These are phyloP conservation scores for Rickenella mellea DNA, from an alignment of 768 basidiomycete genomes.

Conservation along the genomic window DNA sequence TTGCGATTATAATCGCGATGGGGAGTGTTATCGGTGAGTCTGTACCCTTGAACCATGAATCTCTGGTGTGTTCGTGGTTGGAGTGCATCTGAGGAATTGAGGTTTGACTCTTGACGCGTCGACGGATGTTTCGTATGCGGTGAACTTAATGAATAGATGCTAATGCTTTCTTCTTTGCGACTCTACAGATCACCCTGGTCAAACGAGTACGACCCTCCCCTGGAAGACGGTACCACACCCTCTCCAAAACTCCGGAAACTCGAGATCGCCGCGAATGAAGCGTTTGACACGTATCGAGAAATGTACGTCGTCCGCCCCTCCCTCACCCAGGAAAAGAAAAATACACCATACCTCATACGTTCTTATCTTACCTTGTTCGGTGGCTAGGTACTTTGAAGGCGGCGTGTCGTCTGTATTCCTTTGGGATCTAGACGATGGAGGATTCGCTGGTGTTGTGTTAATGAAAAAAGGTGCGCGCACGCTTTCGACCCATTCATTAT, in stretches of 20 bases:
- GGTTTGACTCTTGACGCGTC: too few relatives aligned
- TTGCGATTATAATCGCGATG: slow-evolving; percentile 90
- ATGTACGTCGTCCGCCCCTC: slow-evolving; percentile 42
- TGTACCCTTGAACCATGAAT: not conserved
- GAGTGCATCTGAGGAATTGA: too few relatives aligned
- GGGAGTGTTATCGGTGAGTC: slow-evolving; percentile 78
- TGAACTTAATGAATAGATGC: not conserved
- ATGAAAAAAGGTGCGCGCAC: slow-evolving; percentile 76
- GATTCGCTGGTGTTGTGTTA: slow-evolving; percentile 93
- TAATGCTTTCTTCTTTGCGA: not conserved
- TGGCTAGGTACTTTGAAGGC: slow-evolving; percentile 87
- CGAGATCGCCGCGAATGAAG: slow-evolving; percentile 89
- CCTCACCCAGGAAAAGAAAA: not conserved
- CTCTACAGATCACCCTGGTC: slow-evolving; percentile 88
- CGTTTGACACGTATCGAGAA: slow-evolving; percentile 95
- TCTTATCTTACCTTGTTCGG: not conserved
- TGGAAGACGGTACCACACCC: slow-evolving; percentile 85
- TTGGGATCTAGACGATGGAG: slow-evolving; percentile 95
- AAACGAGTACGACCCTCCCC: slow-evolving; percentile 86
- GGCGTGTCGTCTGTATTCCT: slow-evolving; percentile 94
- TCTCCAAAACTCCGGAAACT: slow-evolving; percentile 79
- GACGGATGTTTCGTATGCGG: not conserved
- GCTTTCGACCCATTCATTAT: not conserved
- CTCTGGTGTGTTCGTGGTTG: too few relatives aligned
- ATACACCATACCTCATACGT: not conserved